phyloP scores from a whole-genome alignment of 1,284 basidiomycete species.

The Moesziomyces aphidis region DNA sequence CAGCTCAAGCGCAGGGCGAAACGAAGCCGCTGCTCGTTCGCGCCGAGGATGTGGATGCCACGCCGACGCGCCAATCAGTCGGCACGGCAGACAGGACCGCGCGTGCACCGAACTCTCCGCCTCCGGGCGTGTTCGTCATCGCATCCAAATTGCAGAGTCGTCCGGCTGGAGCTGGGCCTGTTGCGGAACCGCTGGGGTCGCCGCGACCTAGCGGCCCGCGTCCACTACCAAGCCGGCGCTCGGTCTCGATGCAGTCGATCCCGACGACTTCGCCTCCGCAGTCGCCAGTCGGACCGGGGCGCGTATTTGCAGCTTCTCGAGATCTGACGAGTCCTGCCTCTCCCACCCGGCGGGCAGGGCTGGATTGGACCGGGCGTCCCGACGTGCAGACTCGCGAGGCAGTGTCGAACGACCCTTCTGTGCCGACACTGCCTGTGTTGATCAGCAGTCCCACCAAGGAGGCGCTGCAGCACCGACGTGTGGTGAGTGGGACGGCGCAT shows the following conservation, averaged over 20 bases:
- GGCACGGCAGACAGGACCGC: background rate
- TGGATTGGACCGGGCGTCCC: slow-evolving; percentile 8
- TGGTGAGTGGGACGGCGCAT: background rate
- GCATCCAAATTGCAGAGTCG: background rate
- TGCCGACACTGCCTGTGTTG: background rate
- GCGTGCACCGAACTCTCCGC: background rate
- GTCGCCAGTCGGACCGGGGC: slow-evolving; percentile 10
- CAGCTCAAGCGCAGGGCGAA: background rate
- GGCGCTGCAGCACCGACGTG: background rate
- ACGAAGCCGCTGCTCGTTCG: background rate
- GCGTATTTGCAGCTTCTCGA: slow-evolving; percentile 1
- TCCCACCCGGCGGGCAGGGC: background rate
- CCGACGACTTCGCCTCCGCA: slow-evolving; percentile 15
- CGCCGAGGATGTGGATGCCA: slow-evolving; percentile 17
- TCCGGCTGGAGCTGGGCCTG: background rate
- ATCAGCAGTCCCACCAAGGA: background rate
- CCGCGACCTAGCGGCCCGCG: slow-evolving; percentile 29
- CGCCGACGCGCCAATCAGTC: slow-evolving; percentile 13
- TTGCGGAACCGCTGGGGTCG: slow-evolving; percentile 10
- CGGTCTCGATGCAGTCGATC: slow-evolving; percentile 23
- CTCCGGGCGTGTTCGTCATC: background rate
- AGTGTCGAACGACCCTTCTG: background rate
- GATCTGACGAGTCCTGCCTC: slow-evolving; percentile 12
- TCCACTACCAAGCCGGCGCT: slow-evolving; percentile 22
- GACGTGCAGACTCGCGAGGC: background rate